Evolutionary conservation across 2,329 filamentous ascomycete species (phyloP), one percentile per base, ranked within the genome.

Genomic region (Aspergillus hiratsukae): DNA sequence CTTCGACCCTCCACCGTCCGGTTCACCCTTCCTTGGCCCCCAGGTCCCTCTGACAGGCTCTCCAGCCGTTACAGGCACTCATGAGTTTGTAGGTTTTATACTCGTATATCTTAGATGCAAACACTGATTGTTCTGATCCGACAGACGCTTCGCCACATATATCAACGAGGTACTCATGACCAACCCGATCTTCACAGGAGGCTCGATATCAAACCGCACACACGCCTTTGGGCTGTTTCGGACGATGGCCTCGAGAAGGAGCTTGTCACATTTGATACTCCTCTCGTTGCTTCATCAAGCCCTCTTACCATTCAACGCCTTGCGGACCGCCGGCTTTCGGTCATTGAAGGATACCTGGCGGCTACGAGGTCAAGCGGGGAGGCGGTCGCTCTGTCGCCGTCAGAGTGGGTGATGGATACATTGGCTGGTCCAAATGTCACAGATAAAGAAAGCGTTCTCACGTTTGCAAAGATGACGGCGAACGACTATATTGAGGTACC

Each of bases 401-500:
- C 87, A 1, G 89, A 88, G 51, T 99, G 94, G 94, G 87, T 87
- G 0, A 77, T 89, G 62, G 93, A 97, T 63, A 83, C 90, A 49
- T 78, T 97, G 0, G 70, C 84, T 0, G 89, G 87, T 0, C 94
- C 94, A 2, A 87, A 97, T 72, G 77, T 96, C 48, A 90, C 88
- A 3, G 89, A 97, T 71, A 94, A 90, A 73, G 82, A 88, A 58
- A 96, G 91, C 0, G 81, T 99, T 11, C 70, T 97, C 62, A 90
- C 83, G 49, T 83, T 97, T 68, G 93, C 94, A 0, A 85, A 88
- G 64, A 96, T 97, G 85, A 88, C 92, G 0, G 85, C 91, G 50
- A 86, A 97, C 69, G 91, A 94, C 35, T 99, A 99, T 69, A 88
- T 95, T 11, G 79, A 88, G 56, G 82, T 84, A 52, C 87, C 89